Conservation (phyloP, 768 basidiomycete species). For the Amanita polypyramis region DNA sequence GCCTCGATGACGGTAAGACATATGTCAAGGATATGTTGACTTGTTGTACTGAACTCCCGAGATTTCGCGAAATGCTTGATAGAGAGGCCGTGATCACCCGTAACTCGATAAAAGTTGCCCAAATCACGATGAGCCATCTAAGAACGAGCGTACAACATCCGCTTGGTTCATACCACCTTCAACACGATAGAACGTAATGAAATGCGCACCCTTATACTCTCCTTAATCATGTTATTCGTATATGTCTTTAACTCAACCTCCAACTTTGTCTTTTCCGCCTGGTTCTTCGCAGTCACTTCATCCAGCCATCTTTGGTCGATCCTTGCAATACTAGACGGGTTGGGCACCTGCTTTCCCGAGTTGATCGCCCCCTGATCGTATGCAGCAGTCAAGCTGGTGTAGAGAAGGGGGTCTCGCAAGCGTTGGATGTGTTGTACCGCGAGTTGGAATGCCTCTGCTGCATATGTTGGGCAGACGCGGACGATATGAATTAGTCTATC, state of each 20-base stretch:
- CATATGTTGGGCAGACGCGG: constrained; percentile 52
- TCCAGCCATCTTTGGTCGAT: constrained; percentile 71
- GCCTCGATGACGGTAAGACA: constrained; percentile 78
- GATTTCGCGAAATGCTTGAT: constrained; percentile 84
- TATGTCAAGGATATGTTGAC: constrained; percentile 90
- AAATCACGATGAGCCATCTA: constrained; percentile 91
- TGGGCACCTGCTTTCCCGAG: constrained; percentile 13
- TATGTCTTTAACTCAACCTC: constrained; percentile 95
- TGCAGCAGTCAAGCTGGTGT: constrained; percentile 35
- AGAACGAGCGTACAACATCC: background rate
- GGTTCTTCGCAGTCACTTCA: constrained; percentile 50
- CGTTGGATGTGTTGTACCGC: constrained; percentile 54
- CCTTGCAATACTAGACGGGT: constrained; percentile 23
- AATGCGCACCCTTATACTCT: constrained; percentile 78
- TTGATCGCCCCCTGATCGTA: constrained; percentile 37
- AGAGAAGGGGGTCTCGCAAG: constrained; percentile 59
- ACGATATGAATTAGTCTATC: constrained; percentile 66
- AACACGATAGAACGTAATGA: background rate
- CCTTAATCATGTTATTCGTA: constrained; percentile 95
- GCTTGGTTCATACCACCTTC: background rate
- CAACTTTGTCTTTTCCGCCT: constrained; percentile 68
- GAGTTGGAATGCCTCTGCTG: constrained; percentile 60
- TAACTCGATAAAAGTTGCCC: constrained; percentile 63
- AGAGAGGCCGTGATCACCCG: constrained; percentile 62
- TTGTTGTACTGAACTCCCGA: constrained; percentile 86